Base-by-base conservation (phyloP, 441 rosid species). In the Corymbia calophylla region DNA sequence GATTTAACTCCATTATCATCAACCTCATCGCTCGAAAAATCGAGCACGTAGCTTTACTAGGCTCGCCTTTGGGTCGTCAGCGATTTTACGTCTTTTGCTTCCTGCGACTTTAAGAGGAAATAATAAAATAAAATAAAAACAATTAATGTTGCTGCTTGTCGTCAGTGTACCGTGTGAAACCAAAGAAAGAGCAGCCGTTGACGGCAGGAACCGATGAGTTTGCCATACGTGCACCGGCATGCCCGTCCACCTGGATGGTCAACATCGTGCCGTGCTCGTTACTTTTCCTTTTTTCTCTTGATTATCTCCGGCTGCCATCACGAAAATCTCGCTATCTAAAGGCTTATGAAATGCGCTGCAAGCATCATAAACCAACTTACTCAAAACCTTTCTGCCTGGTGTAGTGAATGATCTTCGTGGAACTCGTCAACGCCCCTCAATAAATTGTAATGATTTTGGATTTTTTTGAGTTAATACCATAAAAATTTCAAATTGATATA, bases 401-500 rank as follows among this genome's bases (percentile, higher is more conserved):
- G 44, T 39, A 58, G 10, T 25, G n/a, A 0, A 58, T 0, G 14
- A 10, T 3, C 64, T 4, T 6, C 0, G 1, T 58, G 44, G 44
- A 39, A 39, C 5, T 39, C 44, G 5, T 39, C 44, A 39, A 39
- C 44, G 44, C 44, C 6, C 6, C 44, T 5, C 0, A 1, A 58
- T 25, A 58, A 58, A 58, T 0, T 10, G 3, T 58, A 23, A 5
- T 6, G 10, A 23, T 23, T 56, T 56, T 58, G 29, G 6, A 58
- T 23, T 58, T 23, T 58, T 23, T 9, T 23, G 2, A 4, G 0
- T 56, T 23, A 1, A 23, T 56, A 4, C 0, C 2, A 56, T 8
- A 39, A 39, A 39, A 39, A 39, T 39, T 39, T 39, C 44, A 39
- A 39, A 39, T 39, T 39, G 44, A 5, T 39, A 39, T 4, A 39